A percentile compares a stretch with the other conserved stretches of the same genome.
Conservation (phyloP, 148 eudicot genomes). For the Camellia japonica region DNA sequence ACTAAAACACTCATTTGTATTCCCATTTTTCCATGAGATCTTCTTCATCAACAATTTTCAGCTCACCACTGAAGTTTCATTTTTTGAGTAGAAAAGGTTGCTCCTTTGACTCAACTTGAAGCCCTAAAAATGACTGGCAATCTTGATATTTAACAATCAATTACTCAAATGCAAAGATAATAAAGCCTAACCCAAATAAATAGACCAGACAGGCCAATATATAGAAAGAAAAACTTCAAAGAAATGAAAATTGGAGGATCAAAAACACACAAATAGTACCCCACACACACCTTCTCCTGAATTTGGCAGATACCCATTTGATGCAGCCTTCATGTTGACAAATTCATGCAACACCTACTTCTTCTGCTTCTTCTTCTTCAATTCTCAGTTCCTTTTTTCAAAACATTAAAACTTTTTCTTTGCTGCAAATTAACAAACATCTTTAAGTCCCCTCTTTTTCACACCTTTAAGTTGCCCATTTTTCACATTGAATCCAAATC, state of each 20-base stretch:
- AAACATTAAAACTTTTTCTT: background rate
- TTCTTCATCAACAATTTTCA: background rate
- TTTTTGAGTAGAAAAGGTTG: slow-evolving; percentile 1
- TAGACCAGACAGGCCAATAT: background rate
- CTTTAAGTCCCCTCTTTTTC: background rate
- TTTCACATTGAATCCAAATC: background rate
- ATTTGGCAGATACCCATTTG: slow-evolving; percentile 62
- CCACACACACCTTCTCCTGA: slow-evolving; percentile 29
- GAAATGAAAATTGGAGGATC: background rate
- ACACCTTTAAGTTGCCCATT: slow-evolving; percentile 3
- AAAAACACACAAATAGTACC: background rate
- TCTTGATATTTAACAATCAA: background rate
- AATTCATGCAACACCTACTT: background rate
- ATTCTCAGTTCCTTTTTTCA: background rate
- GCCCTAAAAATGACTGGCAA: background rate
- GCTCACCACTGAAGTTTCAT: background rate
- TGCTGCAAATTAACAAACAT: background rate
- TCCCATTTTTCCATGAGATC: background rate
- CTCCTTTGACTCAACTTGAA: background rate
- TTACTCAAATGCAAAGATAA: background rate
- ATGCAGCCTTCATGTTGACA: slow-evolving; percentile 65
- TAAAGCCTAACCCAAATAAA: background rate
- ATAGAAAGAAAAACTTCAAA: background rate
- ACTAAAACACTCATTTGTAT: background rate
- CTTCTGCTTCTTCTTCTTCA: background rate